Evolutionary conservation across 2,329 filamentous ascomycete species (phyloP).

Genomic region (Teratosphaeria epicoccoides): DNA sequence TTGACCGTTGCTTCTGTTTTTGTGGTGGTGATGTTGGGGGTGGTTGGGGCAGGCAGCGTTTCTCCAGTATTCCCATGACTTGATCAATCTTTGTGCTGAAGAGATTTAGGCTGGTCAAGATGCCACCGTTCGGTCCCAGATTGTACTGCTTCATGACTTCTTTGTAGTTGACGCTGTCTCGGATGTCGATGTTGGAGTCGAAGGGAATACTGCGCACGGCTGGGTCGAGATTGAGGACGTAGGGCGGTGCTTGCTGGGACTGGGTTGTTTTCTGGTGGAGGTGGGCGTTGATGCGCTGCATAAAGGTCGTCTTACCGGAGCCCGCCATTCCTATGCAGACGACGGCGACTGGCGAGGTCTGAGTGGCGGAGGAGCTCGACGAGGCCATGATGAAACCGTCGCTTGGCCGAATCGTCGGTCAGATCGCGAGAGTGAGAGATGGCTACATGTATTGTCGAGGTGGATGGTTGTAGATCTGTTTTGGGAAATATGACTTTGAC

Average conservation of each 20-base stretch:
- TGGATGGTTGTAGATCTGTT: background rate
- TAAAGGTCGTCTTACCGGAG: constrained; percentile 98
- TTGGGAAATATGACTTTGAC: background rate
- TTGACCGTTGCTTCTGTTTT: constrained; percentile 29
- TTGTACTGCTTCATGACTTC: constrained; percentile 99
- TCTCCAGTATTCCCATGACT: constrained; percentile 79
- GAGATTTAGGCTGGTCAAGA: constrained; percentile 87
- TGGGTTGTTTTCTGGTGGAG: constrained; percentile 59
- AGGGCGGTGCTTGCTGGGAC: constrained; percentile 54
- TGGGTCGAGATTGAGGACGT: constrained; percentile 94
- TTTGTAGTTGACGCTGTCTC: constrained; percentile 97
- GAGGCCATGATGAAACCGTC: background rate
- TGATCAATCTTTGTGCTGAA: constrained; percentile 98
- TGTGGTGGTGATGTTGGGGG: constrained; percentile 2
- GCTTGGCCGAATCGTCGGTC: background rate
- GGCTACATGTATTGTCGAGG: no score
- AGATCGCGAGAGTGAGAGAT: no score
- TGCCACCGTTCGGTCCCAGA: constrained; percentile 91
- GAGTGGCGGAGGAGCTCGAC: background rate
- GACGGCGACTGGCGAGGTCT: constrained; percentile 56
- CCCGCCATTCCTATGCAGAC: constrained; percentile 98
- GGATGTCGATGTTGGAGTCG: constrained; percentile 96
- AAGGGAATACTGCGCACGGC: constrained; percentile 90
- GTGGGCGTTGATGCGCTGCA: constrained; percentile 94
- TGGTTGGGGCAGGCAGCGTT: constrained; percentile 44